These are phyloP conservation scores for Penicillium mononematosum DNA, from an alignment of 495 filamentous ascomycete genomes.

Conservation along the genomic window DNA sequence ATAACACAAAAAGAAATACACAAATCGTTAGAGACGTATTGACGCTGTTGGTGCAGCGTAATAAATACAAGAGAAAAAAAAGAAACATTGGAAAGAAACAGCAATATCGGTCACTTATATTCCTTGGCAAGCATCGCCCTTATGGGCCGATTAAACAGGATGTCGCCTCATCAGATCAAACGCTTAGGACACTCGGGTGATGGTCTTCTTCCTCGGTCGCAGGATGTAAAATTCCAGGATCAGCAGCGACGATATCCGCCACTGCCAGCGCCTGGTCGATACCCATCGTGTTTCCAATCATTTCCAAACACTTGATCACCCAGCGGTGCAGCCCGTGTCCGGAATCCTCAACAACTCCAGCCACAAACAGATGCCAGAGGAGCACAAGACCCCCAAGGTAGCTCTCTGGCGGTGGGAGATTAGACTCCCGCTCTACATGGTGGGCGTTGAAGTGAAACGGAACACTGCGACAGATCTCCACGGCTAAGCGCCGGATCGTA, in stretches of 20 bases:
- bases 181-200: background rate
- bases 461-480: conserved; percentile 48
- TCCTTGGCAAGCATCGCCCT: background rate
- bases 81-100: background rate
- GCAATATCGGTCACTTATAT: background rate
- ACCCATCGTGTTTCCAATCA: conserved; percentile 47
- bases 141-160: background rate
- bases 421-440: conserved; percentile 8
- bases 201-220: conserved; percentile 16
- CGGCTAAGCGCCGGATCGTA: conserved; percentile 37
- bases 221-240: conserved; percentile 30
- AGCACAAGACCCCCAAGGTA: conserved; percentile 45
- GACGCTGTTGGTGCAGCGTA: background rate
- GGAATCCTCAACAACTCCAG: conserved; percentile 37
- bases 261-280: conserved; percentile 50
- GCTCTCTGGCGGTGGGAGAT: conserved; percentile 24
- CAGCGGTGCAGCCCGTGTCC: conserved; percentile 40
- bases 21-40: background rate
- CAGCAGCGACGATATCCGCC: conserved; percentile 36
- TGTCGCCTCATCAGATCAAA: conserved; percentile 5
- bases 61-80: background rate
- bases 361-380: conserved; percentile 50
- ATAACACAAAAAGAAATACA: background rate
- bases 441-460: conserved; percentile 40
- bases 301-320: conserved; percentile 41